Percentiles rank a stretch among this genome's conserved stretches.
Conservation (phyloP, 2,329 filamentous ascomycete genomes). For the Paracorniculantispora psalliotae region DNA sequence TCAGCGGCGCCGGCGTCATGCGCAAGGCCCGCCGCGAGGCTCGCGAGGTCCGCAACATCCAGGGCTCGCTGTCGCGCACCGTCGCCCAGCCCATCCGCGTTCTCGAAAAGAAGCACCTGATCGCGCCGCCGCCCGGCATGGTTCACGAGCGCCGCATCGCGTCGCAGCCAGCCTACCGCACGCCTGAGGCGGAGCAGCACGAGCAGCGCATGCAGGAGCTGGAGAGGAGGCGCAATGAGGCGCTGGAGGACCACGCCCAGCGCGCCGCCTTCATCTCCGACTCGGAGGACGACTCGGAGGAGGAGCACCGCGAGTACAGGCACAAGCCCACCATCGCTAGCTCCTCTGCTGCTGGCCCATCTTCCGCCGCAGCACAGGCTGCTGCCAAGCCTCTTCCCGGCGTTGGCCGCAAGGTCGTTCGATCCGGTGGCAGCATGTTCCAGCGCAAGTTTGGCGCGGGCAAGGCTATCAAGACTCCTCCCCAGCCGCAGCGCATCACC, state of each 20-base stretch:
- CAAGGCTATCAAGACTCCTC: not conserved
- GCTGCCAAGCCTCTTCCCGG: slow-evolving; percentile 8
- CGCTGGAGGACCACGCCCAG: slow-evolving; percentile 28
- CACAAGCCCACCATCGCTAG: not conserved
- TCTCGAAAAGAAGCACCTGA: slow-evolving; percentile 29
- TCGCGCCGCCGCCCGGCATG: slow-evolving; percentile 49
- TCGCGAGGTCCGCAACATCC: slow-evolving; percentile 45
- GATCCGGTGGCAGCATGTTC: slow-evolving; percentile 7
- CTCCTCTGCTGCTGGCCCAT: not conserved
- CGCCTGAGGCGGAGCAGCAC: slow-evolving; percentile 19
- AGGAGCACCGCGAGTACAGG: slow-evolving; percentile 12
- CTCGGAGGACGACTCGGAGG: slow-evolving; percentile 30
- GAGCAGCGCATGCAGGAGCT: slow-evolving; percentile 21
- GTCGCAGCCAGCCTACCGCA: slow-evolving; percentile 30
- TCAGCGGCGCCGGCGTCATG: slow-evolving; percentile 49
- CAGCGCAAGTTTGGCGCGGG: slow-evolving; percentile 12
- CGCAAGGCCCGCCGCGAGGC: slow-evolving; percentile 53
- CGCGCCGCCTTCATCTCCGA: slow-evolving; percentile 38
- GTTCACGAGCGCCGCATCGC: slow-evolving; percentile 46
- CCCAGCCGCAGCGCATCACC: not conserved
- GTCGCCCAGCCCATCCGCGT: slow-evolving; percentile 25
- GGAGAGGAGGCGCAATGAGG: slow-evolving; percentile 18
- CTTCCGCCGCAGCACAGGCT: slow-evolving; percentile 11
- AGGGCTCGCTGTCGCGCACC: slow-evolving; percentile 39
- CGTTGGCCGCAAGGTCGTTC: not conserved